These are phyloP conservation scores for Cyberlindnera mississippiensis DNA, from an alignment of 805 yeast species.

Conservation along the genomic window DNA sequence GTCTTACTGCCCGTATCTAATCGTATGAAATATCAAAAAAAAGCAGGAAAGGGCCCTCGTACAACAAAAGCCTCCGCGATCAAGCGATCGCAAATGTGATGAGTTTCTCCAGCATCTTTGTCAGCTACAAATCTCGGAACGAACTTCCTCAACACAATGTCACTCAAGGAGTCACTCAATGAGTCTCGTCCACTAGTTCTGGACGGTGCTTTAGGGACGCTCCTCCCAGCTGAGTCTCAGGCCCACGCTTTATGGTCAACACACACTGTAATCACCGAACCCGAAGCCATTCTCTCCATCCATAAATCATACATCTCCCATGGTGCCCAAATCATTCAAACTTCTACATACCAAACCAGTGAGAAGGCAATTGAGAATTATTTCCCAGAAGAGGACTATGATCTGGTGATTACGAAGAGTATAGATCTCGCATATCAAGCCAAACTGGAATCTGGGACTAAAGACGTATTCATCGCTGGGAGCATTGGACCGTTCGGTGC, in stretches of 20 bases:
- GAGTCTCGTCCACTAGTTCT: conserved; percentile 18
- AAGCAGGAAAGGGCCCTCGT: too few species aligned
- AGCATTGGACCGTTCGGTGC: conserved; percentile 81
- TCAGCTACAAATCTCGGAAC: too few species aligned
- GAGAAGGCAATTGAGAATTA: conserved; percentile 28
- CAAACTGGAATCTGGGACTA: conserved; percentile 3
- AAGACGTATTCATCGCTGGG: conserved; percentile 42
- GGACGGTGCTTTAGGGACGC: conserved; percentile 25
- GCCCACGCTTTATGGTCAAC: conserved; percentile 56
- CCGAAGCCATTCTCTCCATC: conserved; percentile 40
- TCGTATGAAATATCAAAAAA: too few species aligned
- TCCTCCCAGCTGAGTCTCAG: conserved; percentile 20
- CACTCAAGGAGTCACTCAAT: too few species aligned
- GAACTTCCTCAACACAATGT: too few species aligned
- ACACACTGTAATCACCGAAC: conserved; percentile 40
- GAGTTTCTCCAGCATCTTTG: too few species aligned
- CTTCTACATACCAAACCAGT: conserved; percentile 55
- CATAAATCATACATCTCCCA: conserved; percentile 46
- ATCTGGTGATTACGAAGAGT: conserved; percentile 10
- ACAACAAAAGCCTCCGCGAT: too few species aligned
- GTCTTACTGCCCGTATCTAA: too few species aligned
- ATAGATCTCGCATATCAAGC: conserved; percentile 16
- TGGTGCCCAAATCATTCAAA: conserved; percentile 52
- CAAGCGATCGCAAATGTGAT: too few species aligned
- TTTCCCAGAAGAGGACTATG: conserved; percentile 26